Conservation (phyloP, 495 filamentous ascomycete species). For the Schizothecium vesticola region DNA sequence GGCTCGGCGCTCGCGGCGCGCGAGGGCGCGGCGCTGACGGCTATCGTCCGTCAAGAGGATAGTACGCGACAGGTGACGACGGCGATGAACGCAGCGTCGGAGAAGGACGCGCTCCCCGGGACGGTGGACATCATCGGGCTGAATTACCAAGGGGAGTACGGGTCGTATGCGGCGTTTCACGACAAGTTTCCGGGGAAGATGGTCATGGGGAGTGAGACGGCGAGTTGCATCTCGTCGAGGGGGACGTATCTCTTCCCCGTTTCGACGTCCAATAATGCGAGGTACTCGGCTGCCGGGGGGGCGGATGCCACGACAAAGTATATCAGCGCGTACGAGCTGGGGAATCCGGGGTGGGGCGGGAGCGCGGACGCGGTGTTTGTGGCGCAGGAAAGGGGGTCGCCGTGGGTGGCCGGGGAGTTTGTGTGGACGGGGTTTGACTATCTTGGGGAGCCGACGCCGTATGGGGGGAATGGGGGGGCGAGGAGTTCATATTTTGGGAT, state of each 20-base stretch:
- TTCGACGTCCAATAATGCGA: conserved; percentile 27
- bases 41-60: conserved; percentile 38
- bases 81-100: conserved; percentile 36
- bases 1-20: conserved; percentile 15
- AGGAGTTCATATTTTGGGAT: conserved; percentile 48
- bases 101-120: conserved; percentile 26
- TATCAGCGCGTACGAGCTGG: conserved; percentile 46
- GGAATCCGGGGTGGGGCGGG: conserved; percentile 37
- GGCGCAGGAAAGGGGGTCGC: conserved; percentile 35
- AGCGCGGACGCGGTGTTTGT: conserved; percentile 44
- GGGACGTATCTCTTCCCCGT: conserved; percentile 50
- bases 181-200: conserved; percentile 38
- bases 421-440: conserved; percentile 51
- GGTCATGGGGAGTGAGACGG: conserved; percentile 40
- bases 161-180: conserved; percentile 28
- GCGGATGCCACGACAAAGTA: conserved; percentile 21
- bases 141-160: conserved; percentile 45
- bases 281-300: conserved; percentile 14
- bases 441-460: conserved; percentile 47
- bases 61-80: conserved; percentile 34
- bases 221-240: conserved; percentile 39
- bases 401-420: conserved; percentile 46
- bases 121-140: conserved; percentile 40
- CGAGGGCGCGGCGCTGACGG: conserved; percentile 26
- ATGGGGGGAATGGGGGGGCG: conserved; percentile 27